phyloP scores from a whole-genome alignment of 2,329 filamentous ascomycete genomes.

The Chrysoporthe deuterocubensis region DNA sequence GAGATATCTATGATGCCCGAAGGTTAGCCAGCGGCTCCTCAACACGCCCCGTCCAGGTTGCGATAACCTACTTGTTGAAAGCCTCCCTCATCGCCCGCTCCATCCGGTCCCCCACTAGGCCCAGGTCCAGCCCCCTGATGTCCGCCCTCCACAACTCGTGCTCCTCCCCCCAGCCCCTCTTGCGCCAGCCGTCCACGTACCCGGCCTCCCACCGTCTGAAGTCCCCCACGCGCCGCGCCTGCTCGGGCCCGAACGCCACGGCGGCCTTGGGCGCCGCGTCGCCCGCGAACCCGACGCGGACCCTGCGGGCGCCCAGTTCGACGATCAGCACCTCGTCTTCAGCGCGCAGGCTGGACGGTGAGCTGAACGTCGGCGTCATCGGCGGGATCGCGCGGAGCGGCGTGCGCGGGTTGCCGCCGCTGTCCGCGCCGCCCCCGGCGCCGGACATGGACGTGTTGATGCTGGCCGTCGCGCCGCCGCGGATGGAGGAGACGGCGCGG shows the following conservation, averaged over 20 bases:
- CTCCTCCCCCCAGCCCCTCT: slow-evolving; percentile 63
- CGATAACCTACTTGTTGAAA: slow-evolving; percentile 71
- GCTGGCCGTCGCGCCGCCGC: slow-evolving; percentile 39
- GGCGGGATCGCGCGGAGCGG: slow-evolving; percentile 58
- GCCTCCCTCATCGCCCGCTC: slow-evolving; percentile 81
- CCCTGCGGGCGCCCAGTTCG: slow-evolving; percentile 78
- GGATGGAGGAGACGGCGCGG: slow-evolving; percentile 62
- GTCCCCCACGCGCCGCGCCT: slow-evolving; percentile 79
- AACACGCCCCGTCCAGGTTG: slow-evolving; percentile 33
- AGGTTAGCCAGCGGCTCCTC: background rate
- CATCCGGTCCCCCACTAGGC: slow-evolving; percentile 82
- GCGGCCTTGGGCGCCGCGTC: slow-evolving; percentile 75
- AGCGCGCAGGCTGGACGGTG: slow-evolving; percentile 64
- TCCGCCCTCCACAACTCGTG: slow-evolving; percentile 82
- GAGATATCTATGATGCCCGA: slow-evolving; percentile 52
- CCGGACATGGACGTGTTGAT: slow-evolving; percentile 19
- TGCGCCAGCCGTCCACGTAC: slow-evolving; percentile 53
- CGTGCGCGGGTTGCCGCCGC: slow-evolving; percentile 59
- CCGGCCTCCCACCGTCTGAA: slow-evolving; percentile 71
- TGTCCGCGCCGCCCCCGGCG: background rate
- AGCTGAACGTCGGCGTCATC: slow-evolving; percentile 60
- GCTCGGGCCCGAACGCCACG: slow-evolving; percentile 73
- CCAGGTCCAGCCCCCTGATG: slow-evolving; percentile 72
- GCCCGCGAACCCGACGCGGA: slow-evolving; percentile 85
- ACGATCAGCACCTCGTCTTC: slow-evolving; percentile 87